Base-by-base conservation (phyloP, 352 stramenopile genomes). In the Globisporangium acanthophoron region DNA sequence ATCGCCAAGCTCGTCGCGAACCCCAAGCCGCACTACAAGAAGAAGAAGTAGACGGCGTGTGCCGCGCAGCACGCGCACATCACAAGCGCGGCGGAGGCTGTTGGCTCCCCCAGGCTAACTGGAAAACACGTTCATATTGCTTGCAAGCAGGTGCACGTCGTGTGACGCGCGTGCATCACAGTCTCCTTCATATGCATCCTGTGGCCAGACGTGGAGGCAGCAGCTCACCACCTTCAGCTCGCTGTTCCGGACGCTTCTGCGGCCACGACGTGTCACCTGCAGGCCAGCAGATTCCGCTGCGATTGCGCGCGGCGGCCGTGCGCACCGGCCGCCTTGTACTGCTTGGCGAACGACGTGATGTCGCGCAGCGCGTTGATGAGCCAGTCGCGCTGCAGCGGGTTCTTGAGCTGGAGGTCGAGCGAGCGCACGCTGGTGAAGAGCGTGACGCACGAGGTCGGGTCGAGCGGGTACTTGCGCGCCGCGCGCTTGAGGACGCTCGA, bases 21-120 rank as follows among this genome's bases (percentile, higher is more conserved):
- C 37, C 71, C 52, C 62, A 94, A 94, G 70, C 74, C 81, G 33
- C 74, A 86, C 54, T 87, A 90, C 81, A 92, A 92, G 68, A 93
- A 91, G 78, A 74, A 79, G 47, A 70, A 69, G 51, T 81, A 77
- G 65, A 56, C 21, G 21, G 40, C 40, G 40, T 20, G 16, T 12
- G 8, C 13, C n/a, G 40, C 16, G 40, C 12, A 20, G 40, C 12
- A 20, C 40, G 40, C 16, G 12, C 16, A 16, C 40, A 45, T 45
- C 40, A 45, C 13, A 45, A 7, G 21, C 21, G 21, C 21, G 21
- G 21, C 21, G 21, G 21, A 24, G 21, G 21, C 21, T 24, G 21
- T 24, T 24, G 0, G 21, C 21, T 24, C 21, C 21, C 21, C 21
- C 21, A 24, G 21, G 21, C 21, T 24, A 24, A 24, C 21, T 24